Percentiles rank a stretch among this genome's conserved stretches.
Evolutionary conservation across 2,329 filamentous ascomycete species (phyloP).

Genomic region (Colletotrichum tropicicola): DNA sequence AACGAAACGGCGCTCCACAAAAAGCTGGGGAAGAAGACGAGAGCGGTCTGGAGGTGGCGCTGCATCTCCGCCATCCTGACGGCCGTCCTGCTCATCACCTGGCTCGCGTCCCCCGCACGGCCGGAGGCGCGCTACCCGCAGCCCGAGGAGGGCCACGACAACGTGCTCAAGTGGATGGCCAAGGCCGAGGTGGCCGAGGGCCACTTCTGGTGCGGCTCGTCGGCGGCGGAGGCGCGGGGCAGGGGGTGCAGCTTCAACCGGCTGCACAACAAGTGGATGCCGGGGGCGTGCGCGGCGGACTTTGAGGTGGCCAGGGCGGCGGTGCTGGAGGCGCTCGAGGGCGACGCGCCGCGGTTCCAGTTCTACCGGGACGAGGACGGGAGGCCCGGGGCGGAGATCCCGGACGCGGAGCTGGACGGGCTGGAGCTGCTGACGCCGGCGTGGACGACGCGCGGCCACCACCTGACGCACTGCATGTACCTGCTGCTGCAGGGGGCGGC

Average conservation of each 20-base stretch:
- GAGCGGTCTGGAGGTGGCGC: not conserved
- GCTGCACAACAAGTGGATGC: conserved; percentile 21
- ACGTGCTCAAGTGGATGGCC: conserved; percentile 12
- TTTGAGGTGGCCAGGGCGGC: not conserved
- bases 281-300: not conserved
- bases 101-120: not conserved
- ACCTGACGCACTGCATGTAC: conserved; percentile 18
- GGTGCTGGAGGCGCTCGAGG: not conserved
- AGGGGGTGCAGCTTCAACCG: conserved; percentile 13
- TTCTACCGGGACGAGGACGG: conserved; percentile 4
- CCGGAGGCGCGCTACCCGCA: not conserved
- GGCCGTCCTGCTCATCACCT: not conserved
- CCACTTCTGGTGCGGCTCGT: conserved; percentile 8
- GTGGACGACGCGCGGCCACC: conserved; percentile 7
- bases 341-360: not conserved
- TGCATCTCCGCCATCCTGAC: not conserved
- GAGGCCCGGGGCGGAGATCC: not conserved
- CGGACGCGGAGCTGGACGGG: not conserved
- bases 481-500: conserved; percentile 8
- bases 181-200: not conserved
- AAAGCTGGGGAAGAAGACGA: not conserved
- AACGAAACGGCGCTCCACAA: not conserved
- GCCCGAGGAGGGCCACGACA: conserved; percentile 6
- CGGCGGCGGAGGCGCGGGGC: not conserved
- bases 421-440: not conserved